Conservation (phyloP, 2,329 filamentous ascomycete species). For the Neoascochyta sp. region DNA sequence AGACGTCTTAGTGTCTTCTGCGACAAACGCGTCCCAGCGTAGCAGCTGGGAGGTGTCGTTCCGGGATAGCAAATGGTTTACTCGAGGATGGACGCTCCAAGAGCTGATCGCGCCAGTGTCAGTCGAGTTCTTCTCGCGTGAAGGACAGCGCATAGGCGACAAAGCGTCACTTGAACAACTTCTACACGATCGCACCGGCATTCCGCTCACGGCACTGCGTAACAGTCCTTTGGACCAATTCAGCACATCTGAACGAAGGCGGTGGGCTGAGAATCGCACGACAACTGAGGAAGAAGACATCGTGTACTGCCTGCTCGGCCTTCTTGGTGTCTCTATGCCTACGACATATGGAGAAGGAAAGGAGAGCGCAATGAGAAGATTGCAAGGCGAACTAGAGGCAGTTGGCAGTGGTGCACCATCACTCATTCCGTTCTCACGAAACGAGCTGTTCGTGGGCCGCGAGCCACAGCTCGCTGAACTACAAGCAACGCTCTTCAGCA, state of each 20-base stretch:
- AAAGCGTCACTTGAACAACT: conserved; percentile 12
- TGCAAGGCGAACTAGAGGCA: conserved; percentile 12
- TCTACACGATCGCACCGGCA: conserved; percentile 13
- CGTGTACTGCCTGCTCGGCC: conserved; percentile 23
- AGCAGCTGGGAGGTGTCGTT: conserved; percentile 2
- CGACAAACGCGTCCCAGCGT: not conserved
- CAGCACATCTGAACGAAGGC: conserved; percentile 13
- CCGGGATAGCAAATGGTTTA: conserved; percentile 1
- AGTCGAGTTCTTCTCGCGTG: conserved; percentile 3
- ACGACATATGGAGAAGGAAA: conserved; percentile 17
- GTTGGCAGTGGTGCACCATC: conserved; percentile 9
- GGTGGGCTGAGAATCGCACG: conserved; percentile 16
- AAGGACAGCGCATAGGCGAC: conserved; percentile 5
- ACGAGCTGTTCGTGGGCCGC: conserved; percentile 24
- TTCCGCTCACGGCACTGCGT: conserved; percentile 11
- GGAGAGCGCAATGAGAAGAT: conserved; percentile 11
- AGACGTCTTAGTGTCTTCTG: conserved; percentile 2
- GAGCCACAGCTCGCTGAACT: conserved; percentile 22
- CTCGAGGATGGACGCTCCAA: too few species aligned
- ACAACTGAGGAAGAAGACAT: conserved; percentile 24
- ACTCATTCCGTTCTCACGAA: conserved; percentile 26
- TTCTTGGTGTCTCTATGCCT: conserved; percentile 19
- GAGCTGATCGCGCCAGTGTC: conserved; percentile 1
- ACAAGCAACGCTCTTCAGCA: conserved; percentile 21
- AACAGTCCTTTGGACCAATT: conserved; percentile 16